Percentiles rank a stretch among this genome's conserved stretches.
phyloP scores from a whole-genome alignment of 2,329 filamentous ascomycete species.

The Talaromyces rugulosus region DNA sequence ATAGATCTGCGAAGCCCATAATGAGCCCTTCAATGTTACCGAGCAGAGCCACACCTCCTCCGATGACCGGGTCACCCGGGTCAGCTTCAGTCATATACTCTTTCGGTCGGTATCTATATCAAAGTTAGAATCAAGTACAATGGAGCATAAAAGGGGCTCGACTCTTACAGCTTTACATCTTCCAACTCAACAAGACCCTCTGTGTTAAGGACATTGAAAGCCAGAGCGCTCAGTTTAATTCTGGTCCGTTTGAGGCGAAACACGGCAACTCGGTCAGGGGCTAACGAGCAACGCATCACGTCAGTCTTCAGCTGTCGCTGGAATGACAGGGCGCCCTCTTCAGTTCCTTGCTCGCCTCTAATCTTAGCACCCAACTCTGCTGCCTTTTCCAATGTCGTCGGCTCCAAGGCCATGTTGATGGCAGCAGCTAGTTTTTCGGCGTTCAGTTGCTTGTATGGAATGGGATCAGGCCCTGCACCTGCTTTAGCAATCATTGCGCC shows the following conservation, averaged over 20 bases:
- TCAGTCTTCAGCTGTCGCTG: constrained; percentile 66
- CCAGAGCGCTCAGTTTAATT: constrained; percentile 66
- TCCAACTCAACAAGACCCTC: constrained; percentile 43
- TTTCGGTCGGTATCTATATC: constrained; percentile 45
- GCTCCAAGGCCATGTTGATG: constrained; percentile 57
- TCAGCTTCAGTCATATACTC: constrained; percentile 77
- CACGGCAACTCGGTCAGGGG: constrained; percentile 64
- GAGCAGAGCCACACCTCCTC: constrained; percentile 71
- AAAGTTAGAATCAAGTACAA: constrained; percentile 1
- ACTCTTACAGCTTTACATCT: constrained; percentile 66
- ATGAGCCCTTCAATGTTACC: constrained; percentile 76
- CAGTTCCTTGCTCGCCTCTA: constrained; percentile 52
- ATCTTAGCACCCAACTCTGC: constrained; percentile 55
- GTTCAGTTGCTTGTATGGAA: constrained; percentile 65
- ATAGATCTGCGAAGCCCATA: constrained; percentile 75
- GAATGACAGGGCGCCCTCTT: constrained; percentile 62
- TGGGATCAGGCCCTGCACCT: constrained; percentile 66
- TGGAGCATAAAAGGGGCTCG: not conserved
- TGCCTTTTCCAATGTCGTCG: constrained; percentile 56
- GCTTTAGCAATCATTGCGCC: constrained; percentile 70
- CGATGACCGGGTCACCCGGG: constrained; percentile 74
- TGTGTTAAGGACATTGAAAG: constrained; percentile 26
- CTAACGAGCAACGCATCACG: constrained; percentile 64
- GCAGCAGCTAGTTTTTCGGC: constrained; percentile 62
- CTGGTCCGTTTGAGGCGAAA: constrained; percentile 70